Evolutionary conservation across 2,329 filamentous ascomycete genomes (phyloP), one percentile per base, ranked within the genome.

Genomic region (Pseudogymnoascus sp.): DNA sequence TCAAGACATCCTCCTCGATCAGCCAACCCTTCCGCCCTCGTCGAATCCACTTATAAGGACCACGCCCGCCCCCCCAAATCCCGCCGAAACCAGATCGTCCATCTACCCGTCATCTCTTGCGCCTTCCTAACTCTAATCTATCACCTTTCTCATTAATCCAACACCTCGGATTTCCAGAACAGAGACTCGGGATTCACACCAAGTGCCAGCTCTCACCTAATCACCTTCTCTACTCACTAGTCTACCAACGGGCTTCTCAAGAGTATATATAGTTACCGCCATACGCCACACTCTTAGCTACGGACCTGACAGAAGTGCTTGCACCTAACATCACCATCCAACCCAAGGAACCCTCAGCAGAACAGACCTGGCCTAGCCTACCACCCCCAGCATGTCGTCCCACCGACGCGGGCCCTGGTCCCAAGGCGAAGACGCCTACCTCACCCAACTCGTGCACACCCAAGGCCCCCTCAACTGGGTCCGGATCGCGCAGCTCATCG

Each of bases 401-500:
- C 86, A 88, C 72, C 85, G 87, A 73, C 85, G 90, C 77, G 91
- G 91, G 64, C 91, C 91, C 64, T 96, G 91, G 91, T 89, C 90
- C 66, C 86, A 87, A 70, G 80, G 82, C 61, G 91, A 96, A 76
- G 91, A 96, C 73, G 77, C 81, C 60, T 80, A 83, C 65, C 82
- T 96, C 23, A 81, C 91, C 68, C 80, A 84, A 65, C 83, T 93
- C 23, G 89, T 96, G 66, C 80, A 83, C 59, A 80, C 82, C 61
- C 86, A 90, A 75, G 90, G 90, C 33, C 83, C 89, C 33, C 83
- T 89, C 74, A 95, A 96, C 82, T 97, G 93, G 93, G 91, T 96
- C 13, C 84, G 86, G 67, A 96, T 97, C 71, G 87, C 93, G 31
- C 79, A 87, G 62, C 82, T 87, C 68, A 87, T 97, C 70, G 82